Evolutionary conservation across 1,284 basidiomycete genomes (phyloP), one percentile per base, ranked within the genome.

Genomic region (Golubevia pallescens): DNA sequence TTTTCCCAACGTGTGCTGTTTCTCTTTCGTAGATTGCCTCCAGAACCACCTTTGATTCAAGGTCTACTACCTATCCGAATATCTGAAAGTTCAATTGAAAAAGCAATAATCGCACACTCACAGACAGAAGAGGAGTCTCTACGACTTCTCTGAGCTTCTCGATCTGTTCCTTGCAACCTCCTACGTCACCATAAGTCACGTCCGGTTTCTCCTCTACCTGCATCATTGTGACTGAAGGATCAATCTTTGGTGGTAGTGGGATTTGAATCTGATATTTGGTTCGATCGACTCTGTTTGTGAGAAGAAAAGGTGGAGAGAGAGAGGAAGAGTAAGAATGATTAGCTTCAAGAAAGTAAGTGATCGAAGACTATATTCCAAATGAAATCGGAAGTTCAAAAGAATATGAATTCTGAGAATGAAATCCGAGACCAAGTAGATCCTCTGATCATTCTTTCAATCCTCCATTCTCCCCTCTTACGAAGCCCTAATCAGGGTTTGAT

Each of bases 191-290:
- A 86, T 99, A 99, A 1, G 96, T 98, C 59, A 99, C 94, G 80
- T 98, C 96, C 0, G 96, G 96, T 86, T 98, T 96, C 87, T 99
- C 96, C 86, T 99, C 96, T 57, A 99, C 96, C 87, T 99, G 96
- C 97, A 99, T 99, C 96, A 99, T 98, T 14, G 97, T 99, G 2
- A 99, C 97, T 0, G 95, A 97, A 2, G 97, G 95, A 86, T 99
- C 97, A 76, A 99, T 99, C 88, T 97, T 97, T 51, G 97, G 97
- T 55, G 97, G 97, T n/a, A 99, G 87, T n/a, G 97, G 97, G 73
- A 99, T 98, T 87, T 97, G 94, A 74, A 99, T 99, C 87, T 98
- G 95, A 86, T 99, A 99, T 86, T 97, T 98, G 77, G 92, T 95
- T 60, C 93, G 58, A 62, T 28, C 28, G 28, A 28, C 28, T 28